Conservation (phyloP, 2,329 filamentous ascomycete species). For the Trichoderma atrobrunneum region DNA sequence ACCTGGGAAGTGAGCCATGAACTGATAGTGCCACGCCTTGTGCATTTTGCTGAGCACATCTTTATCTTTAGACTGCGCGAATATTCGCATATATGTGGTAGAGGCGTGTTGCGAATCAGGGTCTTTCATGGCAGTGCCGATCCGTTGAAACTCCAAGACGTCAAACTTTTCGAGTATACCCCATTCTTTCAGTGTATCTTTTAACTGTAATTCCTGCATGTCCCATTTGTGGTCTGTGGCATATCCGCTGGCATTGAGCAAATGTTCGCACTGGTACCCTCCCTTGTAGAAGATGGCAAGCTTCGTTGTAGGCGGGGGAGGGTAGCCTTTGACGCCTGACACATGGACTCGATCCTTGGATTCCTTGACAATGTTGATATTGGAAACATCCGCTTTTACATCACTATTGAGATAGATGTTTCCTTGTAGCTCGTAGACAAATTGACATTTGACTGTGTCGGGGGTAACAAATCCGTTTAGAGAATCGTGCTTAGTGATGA, state of each 20-base stretch:
- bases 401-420: constrained; percentile 48
- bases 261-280: constrained; percentile 45
- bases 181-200: constrained; percentile 39
- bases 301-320: constrained; percentile 51
- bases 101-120: constrained; percentile 40
- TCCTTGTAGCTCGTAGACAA: constrained; percentile 49
- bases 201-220: constrained; percentile 47
- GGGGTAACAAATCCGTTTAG: constrained; percentile 41
- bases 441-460: constrained; percentile 42
- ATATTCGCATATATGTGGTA: constrained; percentile 46
- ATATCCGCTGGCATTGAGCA: constrained; percentile 48
- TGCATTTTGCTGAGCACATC: constrained; percentile 30
- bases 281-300: constrained; percentile 49
- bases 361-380: constrained; percentile 36
- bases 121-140: constrained; percentile 30
- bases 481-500: constrained; percentile 47
- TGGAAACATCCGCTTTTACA: constrained; percentile 41
- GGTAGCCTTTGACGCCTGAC: constrained; percentile 39
- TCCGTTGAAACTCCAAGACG: constrained; percentile 51
- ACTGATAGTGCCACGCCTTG: constrained; percentile 30
- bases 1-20: constrained; percentile 42
- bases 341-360: constrained; percentile 39
- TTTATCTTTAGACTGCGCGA: constrained; percentile 37
- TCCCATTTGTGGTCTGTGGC: constrained; percentile 48
- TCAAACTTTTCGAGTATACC: constrained; percentile 42